Evolutionary conservation across 139 green algal genomes (phyloP).

Genomic region (Microglena sp.): DNA sequence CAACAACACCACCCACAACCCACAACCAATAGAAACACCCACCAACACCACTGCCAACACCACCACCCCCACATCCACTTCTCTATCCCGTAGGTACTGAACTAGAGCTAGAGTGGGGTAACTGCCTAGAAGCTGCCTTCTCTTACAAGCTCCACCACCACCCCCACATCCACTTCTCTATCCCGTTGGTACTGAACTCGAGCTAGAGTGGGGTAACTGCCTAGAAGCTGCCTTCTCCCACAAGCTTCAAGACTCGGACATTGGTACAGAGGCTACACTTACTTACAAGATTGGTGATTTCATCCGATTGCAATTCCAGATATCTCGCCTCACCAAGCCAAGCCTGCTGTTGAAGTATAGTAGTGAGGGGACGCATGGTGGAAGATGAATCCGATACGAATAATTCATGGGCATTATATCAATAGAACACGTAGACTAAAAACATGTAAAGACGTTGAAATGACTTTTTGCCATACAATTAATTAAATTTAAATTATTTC

Average conservation of each 20-base stretch:
- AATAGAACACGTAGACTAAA: no score
- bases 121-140: no score
- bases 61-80: neutral
- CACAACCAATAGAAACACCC: no score
- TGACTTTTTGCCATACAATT: no score
- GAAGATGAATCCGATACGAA: no score
- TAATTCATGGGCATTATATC: no score
- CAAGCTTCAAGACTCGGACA: slow-evolving; percentile 53
- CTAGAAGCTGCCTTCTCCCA: slow-evolving; percentile 66
- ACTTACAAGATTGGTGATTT: slow-evolving; percentile 70
- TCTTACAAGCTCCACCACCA: no score
- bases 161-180: slow-evolving; percentile 5
- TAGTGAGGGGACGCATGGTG: slow-evolving; percentile 35
- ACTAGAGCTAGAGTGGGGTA: no score
- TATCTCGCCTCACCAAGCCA: slow-evolving; percentile 49
- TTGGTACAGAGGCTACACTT: slow-evolving; percentile 54
- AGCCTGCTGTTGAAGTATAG: slow-evolving; percentile 77
- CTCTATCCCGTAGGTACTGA: neutral
- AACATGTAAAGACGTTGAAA: no score
- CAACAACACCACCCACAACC: no score
- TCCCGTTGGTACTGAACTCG: slow-evolving; percentile 68
- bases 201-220: slow-evolving; percentile 66
- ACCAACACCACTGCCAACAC: no score
- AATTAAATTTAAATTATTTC: no score
- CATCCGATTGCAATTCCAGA: slow-evolving; percentile 76